Base-by-base conservation (phyloP, 106 monocot species). In the Hemerocallis citrina region DNA sequence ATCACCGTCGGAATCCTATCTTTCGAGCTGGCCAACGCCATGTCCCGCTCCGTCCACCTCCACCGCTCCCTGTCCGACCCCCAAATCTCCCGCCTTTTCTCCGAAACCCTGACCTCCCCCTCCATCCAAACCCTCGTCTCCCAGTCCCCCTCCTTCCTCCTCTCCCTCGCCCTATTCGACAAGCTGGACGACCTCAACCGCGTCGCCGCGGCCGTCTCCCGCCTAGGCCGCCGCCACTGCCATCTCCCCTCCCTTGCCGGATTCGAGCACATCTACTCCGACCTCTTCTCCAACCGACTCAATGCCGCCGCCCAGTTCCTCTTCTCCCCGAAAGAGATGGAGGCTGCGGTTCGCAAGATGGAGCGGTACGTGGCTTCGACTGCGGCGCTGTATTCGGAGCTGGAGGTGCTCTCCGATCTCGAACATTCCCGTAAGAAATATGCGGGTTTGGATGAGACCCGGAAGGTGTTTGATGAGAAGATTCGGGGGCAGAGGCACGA, bases 251-350 rank as follows among this genome's bases (percentile, higher is more conserved):
- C 78, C 9, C 77, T 90, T 60, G 49, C 72, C 31, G 95, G 85
- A 11, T 95, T 95, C 67, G 95, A 95, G 48, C 95, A 96, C 73
- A 84, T 91, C 28, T 91, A 90, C 56, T 52, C 84, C 54, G 90
- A 91, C 55, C 74, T 87, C 51, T 70, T 96, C 61, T 56, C 63
- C n/a, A 73, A 71, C n/a, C 72, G 72, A 42, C 55, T 72, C 17
- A 74, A 30, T 24, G 47, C 32, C 66, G 77, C 41, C 72, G 67
- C 31, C 68, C 74, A 22, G 55, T 74, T 47, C 39, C 62, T 60
- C 62, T 33, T 21, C 32, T 11, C 15, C 31, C 8, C 57, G 2
- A n/a, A 65, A 22, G 79, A 77, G 43, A 67, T 80, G 65, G 83
- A 76, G 34, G 39, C 55, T 32, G 52, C 69, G 7, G 59, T 82